Base-by-base conservation (phyloP, 176 grass and related monocot genomes). In the Pharus latifolius region DNA sequence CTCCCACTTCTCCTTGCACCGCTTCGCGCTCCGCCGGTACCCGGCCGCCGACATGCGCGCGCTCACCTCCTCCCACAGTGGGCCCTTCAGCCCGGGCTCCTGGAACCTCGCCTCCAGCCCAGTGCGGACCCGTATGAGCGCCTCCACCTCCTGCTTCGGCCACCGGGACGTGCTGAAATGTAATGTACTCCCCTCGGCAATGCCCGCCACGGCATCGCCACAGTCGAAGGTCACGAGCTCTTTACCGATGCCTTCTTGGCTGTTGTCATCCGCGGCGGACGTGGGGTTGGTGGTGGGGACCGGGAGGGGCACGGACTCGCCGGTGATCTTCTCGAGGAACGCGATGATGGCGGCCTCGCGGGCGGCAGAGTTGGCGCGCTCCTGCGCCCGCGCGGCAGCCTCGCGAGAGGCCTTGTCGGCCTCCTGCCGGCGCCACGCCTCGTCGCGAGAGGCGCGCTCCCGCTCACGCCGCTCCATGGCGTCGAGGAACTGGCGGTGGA, bases 1-100 rank as follows among this genome's bases (percentile, higher is more conserved):
- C 86, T 96, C 93, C 93, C 93, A 96, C 77, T 96, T 96, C 85
- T 96, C 93, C 80, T 96, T 96, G 88, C 93, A 96, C 8, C 93
- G 48, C 78, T 96, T 92, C 0, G 93, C 77, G 59, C 65, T 96
- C 0, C 93, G 89, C 3, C 77, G 69, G 64, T 88, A 96, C 0
- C 93, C 89, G 30, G 88, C 67, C 50, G 85, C 80, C 16, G 89
- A 38, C 93, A 96, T 96, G 58, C 80, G 78, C 58, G 54, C 8
- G 83, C 93, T 96, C 53, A 96, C 89, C 83, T 96, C 93, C 65
- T 96, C 93, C 93, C 93, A 96, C 6, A 96, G 86, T 20, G 89
- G 89, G 23, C 80, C 93, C 74, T 96, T 96, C 35, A 96, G 84
- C 17, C 93, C 93, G 0, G 93, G 89, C 66, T 89, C 88, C 83